Evolutionary conservation across 2,329 filamentous ascomycete species (phyloP).

Genomic region (Arthrinium puccinioides): DNA sequence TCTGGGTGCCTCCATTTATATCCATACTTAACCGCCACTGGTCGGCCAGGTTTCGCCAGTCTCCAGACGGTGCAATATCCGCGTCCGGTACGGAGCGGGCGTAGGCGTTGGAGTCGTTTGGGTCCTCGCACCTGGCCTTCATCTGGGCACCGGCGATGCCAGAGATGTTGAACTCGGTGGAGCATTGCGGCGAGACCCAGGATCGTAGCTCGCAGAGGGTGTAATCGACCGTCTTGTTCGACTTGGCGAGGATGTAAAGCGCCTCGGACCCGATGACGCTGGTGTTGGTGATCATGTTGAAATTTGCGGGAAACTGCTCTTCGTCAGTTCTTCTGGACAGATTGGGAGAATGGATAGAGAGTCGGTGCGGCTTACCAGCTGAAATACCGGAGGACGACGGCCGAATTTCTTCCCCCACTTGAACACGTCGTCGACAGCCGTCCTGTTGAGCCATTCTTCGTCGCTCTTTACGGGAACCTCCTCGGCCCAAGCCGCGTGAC

Average conservation of each 20-base stretch:
- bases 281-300: constrained; percentile 60
- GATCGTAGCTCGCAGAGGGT: constrained; percentile 62
- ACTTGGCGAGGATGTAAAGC: constrained; percentile 60
- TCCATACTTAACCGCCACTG: constrained; percentile 49
- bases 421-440: constrained; percentile 63
- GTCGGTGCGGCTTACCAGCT: constrained; percentile 31
- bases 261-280: constrained; percentile 37
- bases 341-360: no score
- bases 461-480: constrained; percentile 28
- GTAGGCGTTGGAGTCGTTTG: constrained; percentile 48
- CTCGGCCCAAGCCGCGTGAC: constrained; percentile 26
- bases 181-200: constrained; percentile 57
- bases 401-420: constrained; percentile 49
- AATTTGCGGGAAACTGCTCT: constrained; percentile 45
- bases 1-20: constrained; percentile 46
- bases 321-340: no score
- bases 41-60: constrained; percentile 49
- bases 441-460: constrained; percentile 42
- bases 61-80: constrained; percentile 24
- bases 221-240: constrained; percentile 36
- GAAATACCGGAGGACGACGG: constrained; percentile 47
- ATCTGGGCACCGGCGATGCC: constrained; percentile 52
- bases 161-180: constrained; percentile 51
- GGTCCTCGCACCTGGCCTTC: constrained; percentile 53
- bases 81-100: constrained; percentile 29